phyloP scores from a whole-genome alignment of 2,329 filamentous ascomycete genomes.

The Claviceps sp. region DNA sequence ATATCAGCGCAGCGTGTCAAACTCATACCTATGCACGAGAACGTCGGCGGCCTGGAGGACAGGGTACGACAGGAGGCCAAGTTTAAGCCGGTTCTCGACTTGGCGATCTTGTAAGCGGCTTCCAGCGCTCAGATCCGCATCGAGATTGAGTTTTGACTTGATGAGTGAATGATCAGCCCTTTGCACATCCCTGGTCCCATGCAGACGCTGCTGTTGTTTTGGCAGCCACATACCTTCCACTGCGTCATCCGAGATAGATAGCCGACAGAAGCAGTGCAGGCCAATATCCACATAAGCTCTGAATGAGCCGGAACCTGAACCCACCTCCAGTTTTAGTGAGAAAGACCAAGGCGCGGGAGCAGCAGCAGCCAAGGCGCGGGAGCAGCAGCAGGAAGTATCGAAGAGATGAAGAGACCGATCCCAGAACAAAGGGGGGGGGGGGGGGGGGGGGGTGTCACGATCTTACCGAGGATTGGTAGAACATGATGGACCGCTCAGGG shows the following conservation, averaged over 20 bases:
- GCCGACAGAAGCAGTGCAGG: conserved; percentile 80
- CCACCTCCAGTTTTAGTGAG: background rate
- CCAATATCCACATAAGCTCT: conserved; percentile 95
- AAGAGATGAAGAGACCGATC: background rate
- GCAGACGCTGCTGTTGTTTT: background rate
- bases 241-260: conserved; percentile 98
- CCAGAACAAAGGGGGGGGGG: too few relatives aligned
- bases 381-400: background rate
- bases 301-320: conserved; percentile 59
- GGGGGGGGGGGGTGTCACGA: conserved; percentile 13
- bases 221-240: conserved; percentile 60
- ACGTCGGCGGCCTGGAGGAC: conserved; percentile 93
- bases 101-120: conserved; percentile 43
- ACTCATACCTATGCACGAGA: conserved; percentile 57
- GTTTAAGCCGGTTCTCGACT: conserved; percentile 52
- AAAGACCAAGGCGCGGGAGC: background rate
- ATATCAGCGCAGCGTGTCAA: background rate
- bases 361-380: background rate
- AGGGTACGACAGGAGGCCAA: conserved; percentile 90
- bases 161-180: background rate
- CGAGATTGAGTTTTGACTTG: conserved; percentile 60
- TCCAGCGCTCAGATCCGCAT: conserved; percentile 45
- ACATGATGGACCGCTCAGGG: conserved; percentile 63
- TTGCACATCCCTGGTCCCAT: too few relatives aligned
- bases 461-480: conserved; percentile 65